Conservation (phyloP, 768 basidiomycete genomes). For the Exidia glandulosa region DNA sequence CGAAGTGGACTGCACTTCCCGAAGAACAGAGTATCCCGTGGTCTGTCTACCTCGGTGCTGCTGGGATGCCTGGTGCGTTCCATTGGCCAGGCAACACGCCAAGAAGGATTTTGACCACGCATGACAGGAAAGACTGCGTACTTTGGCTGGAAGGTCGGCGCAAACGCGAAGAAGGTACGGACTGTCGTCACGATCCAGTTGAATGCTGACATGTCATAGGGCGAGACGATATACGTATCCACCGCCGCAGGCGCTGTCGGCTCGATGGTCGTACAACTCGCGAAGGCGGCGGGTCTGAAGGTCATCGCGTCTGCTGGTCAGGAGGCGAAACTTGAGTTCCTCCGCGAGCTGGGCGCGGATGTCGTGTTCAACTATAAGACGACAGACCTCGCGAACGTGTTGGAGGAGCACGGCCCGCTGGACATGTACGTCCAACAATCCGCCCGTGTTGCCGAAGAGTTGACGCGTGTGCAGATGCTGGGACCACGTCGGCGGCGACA, state of each 20-base stretch:
- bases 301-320: slow-evolving; percentile 32
- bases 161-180: slow-evolving; percentile 27
- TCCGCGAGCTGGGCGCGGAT: slow-evolving; percentile 24
- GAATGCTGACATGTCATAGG: slow-evolving; percentile 14
- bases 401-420: slow-evolving; percentile 25
- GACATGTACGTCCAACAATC: slow-evolving; percentile 16
- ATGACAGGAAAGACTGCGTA: slow-evolving; percentile 20
- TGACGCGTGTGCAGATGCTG: slow-evolving; percentile 28
- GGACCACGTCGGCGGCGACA: slow-evolving; percentile 53
- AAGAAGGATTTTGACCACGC: no score
- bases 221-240: slow-evolving; percentile 39
- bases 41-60: slow-evolving; percentile 36
- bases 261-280: slow-evolving; percentile 29
- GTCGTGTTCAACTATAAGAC: slow-evolving; percentile 28
- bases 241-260: slow-evolving; percentile 46
- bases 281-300: slow-evolving; percentile 29
- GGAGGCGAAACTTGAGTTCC: slow-evolving; percentile 29
- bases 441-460: not conserved
- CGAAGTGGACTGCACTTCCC: slow-evolving; percentile 18
- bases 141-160: slow-evolving; percentile 31
- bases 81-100: no score
- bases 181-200: not conserved
- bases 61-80: slow-evolving; percentile 29
- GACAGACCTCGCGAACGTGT: slow-evolving; percentile 16
- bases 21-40: slow-evolving; percentile 37